Conservation (phyloP, 108 stramenopile genomes). For the Skeletonema costatum region DNA sequence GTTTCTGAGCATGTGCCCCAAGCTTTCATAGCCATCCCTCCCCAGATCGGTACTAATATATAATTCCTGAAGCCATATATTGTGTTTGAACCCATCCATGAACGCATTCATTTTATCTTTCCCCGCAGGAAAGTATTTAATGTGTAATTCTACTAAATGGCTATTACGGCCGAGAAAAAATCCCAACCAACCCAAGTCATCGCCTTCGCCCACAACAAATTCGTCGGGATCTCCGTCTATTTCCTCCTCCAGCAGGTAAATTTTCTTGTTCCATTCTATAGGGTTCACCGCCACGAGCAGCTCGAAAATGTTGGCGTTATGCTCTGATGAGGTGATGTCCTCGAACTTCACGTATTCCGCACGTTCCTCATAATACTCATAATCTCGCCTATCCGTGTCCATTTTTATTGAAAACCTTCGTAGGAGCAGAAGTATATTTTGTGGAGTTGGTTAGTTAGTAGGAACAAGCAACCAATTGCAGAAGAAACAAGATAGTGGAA, state of each 20-base stretch:
- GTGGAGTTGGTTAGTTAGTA: too few species aligned
- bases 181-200: constrained; percentile 11
- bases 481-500: too few species aligned
- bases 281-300: background rate
- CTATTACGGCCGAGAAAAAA: background rate
- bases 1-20: background rate
- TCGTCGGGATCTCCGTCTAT: too few species aligned
- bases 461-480: too few species aligned
- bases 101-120: background rate
- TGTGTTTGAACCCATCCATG: background rate
- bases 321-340: background rate
- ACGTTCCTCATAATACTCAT: background rate
- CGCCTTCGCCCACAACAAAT: background rate
- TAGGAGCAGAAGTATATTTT: too few species aligned
- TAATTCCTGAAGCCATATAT: background rate
- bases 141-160: background rate
- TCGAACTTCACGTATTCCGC: background rate
- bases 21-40: background rate
- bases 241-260: background rate
- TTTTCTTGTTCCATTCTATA: background rate
- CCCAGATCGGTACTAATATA: background rate
- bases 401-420: too few species aligned
- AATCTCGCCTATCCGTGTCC: background rate
- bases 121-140: background rate
- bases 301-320: background rate